These are phyloP conservation scores for Paramecium bursaria DNA, from an alignment of 73 alveolate genomes.

Conservation along the genomic window DNA sequence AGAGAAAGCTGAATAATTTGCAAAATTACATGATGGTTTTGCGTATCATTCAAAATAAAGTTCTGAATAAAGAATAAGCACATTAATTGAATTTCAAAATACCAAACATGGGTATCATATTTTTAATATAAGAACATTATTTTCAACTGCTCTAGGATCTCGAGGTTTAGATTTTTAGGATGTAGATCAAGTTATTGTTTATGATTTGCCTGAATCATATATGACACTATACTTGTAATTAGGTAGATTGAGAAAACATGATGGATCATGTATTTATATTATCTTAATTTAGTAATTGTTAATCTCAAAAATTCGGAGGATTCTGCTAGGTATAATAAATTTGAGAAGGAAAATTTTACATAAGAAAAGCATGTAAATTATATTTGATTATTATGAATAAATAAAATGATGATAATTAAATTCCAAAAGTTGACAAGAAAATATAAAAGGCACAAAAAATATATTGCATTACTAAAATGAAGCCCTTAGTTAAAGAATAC, in stretches of 20 bases:
- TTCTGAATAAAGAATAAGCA: background rate
- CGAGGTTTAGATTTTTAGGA: conserved; percentile 54
- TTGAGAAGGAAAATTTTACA: conserved; percentile 2
- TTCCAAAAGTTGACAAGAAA: too few species aligned
- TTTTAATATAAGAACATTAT: background rate
- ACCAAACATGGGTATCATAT: background rate
- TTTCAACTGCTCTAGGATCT: conserved; percentile 16
- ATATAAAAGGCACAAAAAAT: too few species aligned
- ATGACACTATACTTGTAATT: conserved; percentile 19
- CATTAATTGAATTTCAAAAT: background rate
- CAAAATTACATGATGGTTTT: background rate
- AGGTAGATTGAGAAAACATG: conserved; percentile 16
- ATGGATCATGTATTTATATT: conserved; percentile 14
- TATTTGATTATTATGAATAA: too few species aligned
- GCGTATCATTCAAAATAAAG: background rate
- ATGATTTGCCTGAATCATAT: conserved; percentile 35
- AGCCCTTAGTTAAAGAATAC: too few species aligned
- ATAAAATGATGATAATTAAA: too few species aligned
- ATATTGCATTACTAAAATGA: too few species aligned
- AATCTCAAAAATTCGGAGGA: conserved; percentile 9
- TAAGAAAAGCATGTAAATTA: too few species aligned
- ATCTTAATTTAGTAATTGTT: conserved; percentile 3
- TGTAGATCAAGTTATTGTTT: background rate
- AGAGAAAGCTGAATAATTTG: background rate
- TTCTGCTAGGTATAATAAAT: conserved; percentile 2